Base-by-base conservation (phyloP, 2,329 filamentous ascomycete species). In the Scytalidium sp. region DNA sequence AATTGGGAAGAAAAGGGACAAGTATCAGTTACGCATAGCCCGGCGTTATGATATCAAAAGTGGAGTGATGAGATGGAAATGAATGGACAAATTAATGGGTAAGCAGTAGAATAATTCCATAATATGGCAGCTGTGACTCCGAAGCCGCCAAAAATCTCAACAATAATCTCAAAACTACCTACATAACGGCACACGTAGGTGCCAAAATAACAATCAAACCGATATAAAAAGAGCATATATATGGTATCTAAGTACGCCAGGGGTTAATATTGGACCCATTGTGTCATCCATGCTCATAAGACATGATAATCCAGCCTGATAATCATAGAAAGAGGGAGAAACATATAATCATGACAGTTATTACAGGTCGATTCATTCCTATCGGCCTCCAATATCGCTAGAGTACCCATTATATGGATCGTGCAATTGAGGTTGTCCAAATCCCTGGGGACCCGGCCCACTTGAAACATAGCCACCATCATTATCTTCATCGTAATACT, bases 401-500 rank as follows among this genome's bases (percentile, higher is more conserved):
- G 59, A 59, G 51, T 66, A 67, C 19, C 58, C 62, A 47, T 57
- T 61, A 47, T 62, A 66, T 6, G 49, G 47, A 27, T 64, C 58
- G 20, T 50, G 51, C 58, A 66, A 61, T 50, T 64, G 62, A 15
- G 51, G 41, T 42, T 60, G 60, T 4, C 53, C 56, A 41, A 59
- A 66, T 8, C 54, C 59, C 19, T 62, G 63, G 21, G 60, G 60
- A 10, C 61, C 61, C 10, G 64, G 62, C 7, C 63, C 63, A 42
- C 60, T 61, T 1, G 80, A 84, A 36, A 85, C 76, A 57, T 86
- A 86, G 19, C 87, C 84, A 46, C 79, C 78, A 51, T 90, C 83
- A 47, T 91, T 87, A 13, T 81, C 85, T 42, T 88, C 85, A 50
- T 87, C 87, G 55, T 85, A 88, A 62, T 92, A 80, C 50, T 76